Base-by-base conservation (phyloP, 2,329 filamentous ascomycete species). In the Drechslerella stenobrocha region DNA sequence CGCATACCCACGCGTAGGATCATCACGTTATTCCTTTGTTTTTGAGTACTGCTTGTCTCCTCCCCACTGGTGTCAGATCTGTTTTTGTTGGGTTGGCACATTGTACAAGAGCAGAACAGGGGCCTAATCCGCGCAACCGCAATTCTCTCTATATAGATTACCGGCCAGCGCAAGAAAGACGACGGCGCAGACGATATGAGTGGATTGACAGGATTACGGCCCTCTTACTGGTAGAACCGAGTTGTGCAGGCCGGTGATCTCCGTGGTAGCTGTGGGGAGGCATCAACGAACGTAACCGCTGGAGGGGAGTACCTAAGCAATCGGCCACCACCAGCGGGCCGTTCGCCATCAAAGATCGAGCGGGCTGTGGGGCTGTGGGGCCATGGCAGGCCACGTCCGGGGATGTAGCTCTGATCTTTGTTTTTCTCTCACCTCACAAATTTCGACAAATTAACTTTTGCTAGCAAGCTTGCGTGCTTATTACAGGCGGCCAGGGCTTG, bases 111-210 rank as follows among this genome's bases (percentile, higher is more conserved):
- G n/a, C n/a, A n/a, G n/a, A n/a, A n/a, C n/a, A 6, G 3, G 6
- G 15, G n/a, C 11, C 47, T 22, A 51, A 51, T 53, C 4, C 6
- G 5, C 4, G 15, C n/a, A 46, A 46, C 5, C 28, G 28, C 11
- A 5, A 5, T 11, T 70, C 47, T n/a, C 51, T 53, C 24, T 22
- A 37, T 69, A 32, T 71, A 87, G 84, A 76, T 87, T 73, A 82
- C 82, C 44, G 87, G 87, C 13, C 86, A 89, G 73, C 80, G 87
- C 67, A 88, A 87, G 77, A 86, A 84, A 73, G 86, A 88, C 60
- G 82, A 85, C 63, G 79, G 80, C 20, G 77, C 78, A 23, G 76
- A 79, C 32, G 69, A 71, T 11, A 71, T 81, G 71, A 79, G 81
- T 22, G 82, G 80, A 72, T 84, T 86, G 75, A 79, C 81, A 34